Evolutionary conservation across 352 stramenopile genomes (phyloP), one percentile per base, ranked within the genome.

Genomic region (Hyaloperonospora brassicae): DNA sequence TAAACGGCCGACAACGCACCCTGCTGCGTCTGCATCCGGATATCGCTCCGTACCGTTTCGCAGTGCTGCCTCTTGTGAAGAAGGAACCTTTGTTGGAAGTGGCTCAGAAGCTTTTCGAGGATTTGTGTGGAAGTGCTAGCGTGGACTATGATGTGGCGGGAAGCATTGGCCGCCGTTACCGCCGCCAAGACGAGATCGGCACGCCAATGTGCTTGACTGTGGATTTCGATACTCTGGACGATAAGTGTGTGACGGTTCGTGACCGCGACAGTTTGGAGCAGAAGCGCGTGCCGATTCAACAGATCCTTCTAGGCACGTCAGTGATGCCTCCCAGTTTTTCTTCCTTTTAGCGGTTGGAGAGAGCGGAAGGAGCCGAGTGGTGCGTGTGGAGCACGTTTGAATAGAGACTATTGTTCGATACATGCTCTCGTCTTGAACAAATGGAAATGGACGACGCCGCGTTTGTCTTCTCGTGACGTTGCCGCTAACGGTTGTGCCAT

Each of bases 191-290:
- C 61, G 95, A 98, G 79, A 95, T 98, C 45, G 96, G 96, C 38
- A 98, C 95, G 27, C 95, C 95, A 9, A 97, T 97, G 70, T 98
- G 95, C 68, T 82, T 98, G 45, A 99, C 96, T 5, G 80, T 99
- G 9, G 96, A 99, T 64, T 98, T 98, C 69, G 93, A 98, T 52
- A 97, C 94, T 12, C 73, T 98, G 25, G 92, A 98, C 52, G 84
- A 97, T 57, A 84, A 98, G 70, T 86, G 79, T 31, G 95, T 99
- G 31, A 99, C 96, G 1, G 76, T 99, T 50, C 85, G 95, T 44
- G 91, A 98, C 59, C 89, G 95, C 43, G 96, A 99, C 64, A 91
- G 73, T 17, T 98, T 96, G 61, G 82, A 98, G 58, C 96, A 99
- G 73, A 87, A 95, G 50, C 87, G 95, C 47, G 79, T 98, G 63